These are phyloP conservation scores for Wickerhamomyces silvicola DNA, from an alignment of 805 yeast genomes.

Conservation along the genomic window DNA sequence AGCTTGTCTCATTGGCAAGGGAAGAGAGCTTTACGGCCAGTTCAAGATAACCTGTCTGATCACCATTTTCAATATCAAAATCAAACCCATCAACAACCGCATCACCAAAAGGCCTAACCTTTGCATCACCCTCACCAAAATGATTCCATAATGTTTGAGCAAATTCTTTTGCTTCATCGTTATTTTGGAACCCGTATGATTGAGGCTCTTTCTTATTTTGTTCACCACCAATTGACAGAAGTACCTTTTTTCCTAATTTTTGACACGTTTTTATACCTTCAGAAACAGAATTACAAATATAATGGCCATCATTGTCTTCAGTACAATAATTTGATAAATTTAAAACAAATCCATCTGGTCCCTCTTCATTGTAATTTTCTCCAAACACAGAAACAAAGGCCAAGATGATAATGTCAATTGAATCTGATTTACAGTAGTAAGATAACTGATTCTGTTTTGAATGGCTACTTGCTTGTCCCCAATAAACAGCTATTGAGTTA, in stretches of 20 bases:
- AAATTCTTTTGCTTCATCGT: constrained; percentile 62
- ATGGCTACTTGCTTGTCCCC: constrained; percentile 65
- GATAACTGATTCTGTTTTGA: constrained; percentile 34
- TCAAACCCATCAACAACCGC: constrained; percentile 88
- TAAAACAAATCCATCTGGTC: constrained; percentile 25
- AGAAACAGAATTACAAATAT: constrained; percentile 48
- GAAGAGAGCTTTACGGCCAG: constrained; percentile 44
- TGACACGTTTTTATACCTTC: constrained; percentile 74
- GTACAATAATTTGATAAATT: constrained; percentile 51
- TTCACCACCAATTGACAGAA: constrained; percentile 74
- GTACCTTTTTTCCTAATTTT: constrained; percentile 64
- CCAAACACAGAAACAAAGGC: constrained; percentile 43
- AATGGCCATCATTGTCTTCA: constrained; percentile 27
- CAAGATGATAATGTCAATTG: constrained; percentile 66
- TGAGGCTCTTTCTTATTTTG: constrained; percentile 35
- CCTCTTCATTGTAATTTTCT: constrained; percentile 1
- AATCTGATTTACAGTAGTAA: constrained; percentile 54
- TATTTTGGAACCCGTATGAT: constrained; percentile 74
- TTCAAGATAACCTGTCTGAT: constrained; percentile 60
- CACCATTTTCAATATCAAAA: constrained; percentile 73
- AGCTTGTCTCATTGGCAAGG: constrained; percentile 30
- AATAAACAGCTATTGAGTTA: constrained; percentile 49
- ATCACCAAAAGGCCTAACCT: constrained; percentile 59
- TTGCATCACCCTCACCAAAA: constrained; percentile 46
- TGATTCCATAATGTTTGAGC: constrained; percentile 55